phyloP scores from a whole-genome alignment of 129 eudicot species.

The Heracleum sosnowskyi region DNA sequence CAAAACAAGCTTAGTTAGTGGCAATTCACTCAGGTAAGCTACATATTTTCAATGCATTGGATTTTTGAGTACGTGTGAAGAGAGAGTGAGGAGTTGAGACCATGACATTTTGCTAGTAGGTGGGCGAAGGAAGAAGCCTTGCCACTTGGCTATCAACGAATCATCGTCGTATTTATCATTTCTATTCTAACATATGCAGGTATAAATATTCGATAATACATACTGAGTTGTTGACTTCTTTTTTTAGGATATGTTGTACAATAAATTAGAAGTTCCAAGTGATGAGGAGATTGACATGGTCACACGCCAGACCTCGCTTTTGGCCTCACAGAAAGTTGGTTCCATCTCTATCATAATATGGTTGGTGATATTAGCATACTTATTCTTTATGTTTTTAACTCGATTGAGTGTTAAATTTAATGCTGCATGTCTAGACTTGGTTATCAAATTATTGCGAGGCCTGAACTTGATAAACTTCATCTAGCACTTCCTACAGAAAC shows the following conservation, averaged over 20 bases:
- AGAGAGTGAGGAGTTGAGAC: background rate
- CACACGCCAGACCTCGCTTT: constrained; percentile 76
- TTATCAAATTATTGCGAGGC: constrained; percentile 62
- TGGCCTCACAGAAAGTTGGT: constrained; percentile 76
- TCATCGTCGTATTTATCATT: too few relatives aligned
- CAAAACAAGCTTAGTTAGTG: background rate
- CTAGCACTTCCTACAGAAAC: constrained; percentile 71
- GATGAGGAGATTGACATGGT: constrained; percentile 79
- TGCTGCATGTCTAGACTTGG: constrained; percentile 64
- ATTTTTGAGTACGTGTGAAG: too few relatives aligned
- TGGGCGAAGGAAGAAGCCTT: background rate
- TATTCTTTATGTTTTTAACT: background rate
- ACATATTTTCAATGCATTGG: too few relatives aligned
- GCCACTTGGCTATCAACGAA: background rate
- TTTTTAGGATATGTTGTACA: constrained; percentile 51
- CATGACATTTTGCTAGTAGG: background rate
- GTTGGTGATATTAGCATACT: background rate
- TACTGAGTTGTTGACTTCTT: constrained; percentile 1
- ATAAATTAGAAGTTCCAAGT: constrained; percentile 69
- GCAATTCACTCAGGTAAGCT: background rate
- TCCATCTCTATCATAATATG: background rate
- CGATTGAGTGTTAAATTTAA: background rate
- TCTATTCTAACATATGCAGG: background rate
- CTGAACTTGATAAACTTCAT: constrained; percentile 67
- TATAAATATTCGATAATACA: background rate